Percentiles rank a stretch among this genome's conserved stretches.
These are phyloP conservation scores for Trypanosomatidae sp. DNA, from an alignment of 208 protist species.

Conservation along the genomic window DNA sequence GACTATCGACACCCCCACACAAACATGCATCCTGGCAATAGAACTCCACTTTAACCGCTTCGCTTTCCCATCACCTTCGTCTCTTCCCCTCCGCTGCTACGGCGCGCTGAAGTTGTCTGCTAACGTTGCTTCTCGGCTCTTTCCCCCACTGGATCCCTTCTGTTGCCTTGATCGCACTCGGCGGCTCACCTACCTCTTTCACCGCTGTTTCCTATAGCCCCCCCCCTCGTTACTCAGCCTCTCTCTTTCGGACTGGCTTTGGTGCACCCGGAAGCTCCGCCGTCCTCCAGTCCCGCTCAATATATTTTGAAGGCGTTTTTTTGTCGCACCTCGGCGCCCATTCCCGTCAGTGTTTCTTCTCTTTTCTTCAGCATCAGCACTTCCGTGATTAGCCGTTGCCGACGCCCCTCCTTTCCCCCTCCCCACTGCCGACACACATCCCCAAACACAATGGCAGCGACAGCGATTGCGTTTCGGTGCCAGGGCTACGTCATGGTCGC, in stretches of 20 bases:
- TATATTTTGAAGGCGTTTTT: neutral
- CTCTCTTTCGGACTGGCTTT: neutral
- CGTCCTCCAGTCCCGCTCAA: neutral
- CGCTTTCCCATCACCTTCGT: neutral
- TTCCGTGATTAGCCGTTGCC: neutral
- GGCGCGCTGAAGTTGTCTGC: neutral
- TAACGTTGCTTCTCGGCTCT: neutral
- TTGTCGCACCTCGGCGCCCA: neutral
- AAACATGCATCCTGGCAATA: neutral
- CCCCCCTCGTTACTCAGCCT: neutral
- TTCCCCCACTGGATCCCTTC: neutral
- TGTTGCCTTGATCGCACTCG: neutral
- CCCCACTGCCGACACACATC: neutral
- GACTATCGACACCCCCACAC: neutral
- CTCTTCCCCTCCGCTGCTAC: neutral
- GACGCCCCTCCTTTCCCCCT: neutral
- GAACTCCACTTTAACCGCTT: neutral
- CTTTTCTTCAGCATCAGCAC: slow-evolving; percentile 11
- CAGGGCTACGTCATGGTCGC: slow-evolving; percentile 86
- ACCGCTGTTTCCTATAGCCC: neutral
- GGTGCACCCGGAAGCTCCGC: neutral
- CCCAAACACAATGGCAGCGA: slow-evolving; percentile 71
- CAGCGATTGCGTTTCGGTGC: slow-evolving; percentile 87
- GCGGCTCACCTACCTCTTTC: neutral
- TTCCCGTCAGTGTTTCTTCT: neutral